Evolutionary conservation across 2,329 filamentous ascomycete genomes (phyloP).

Genomic region (Mycosphaerelloides madeirae): DNA sequence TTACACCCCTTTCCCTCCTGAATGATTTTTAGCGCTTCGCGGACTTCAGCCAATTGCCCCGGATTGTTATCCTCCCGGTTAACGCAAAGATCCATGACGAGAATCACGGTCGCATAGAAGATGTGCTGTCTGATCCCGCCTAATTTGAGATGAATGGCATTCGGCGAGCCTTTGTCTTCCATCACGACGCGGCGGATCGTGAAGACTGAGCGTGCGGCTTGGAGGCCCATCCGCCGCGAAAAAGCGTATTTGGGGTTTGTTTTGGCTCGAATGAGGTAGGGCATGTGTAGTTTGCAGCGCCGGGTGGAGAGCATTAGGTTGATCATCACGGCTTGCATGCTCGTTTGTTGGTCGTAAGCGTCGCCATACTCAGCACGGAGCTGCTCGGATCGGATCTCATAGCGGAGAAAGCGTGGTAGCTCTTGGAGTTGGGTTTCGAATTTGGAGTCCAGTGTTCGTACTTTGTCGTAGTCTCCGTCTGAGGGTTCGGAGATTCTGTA

Average conservation of each 20-base stretch:
- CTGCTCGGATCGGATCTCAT: conserved; percentile 9
- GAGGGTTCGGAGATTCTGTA: conserved; percentile 20
- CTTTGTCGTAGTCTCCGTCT: conserved; percentile 14
- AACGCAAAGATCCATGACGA: conserved; percentile 28
- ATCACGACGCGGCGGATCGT: conserved; percentile 11
- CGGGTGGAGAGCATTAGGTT: conserved; percentile 21
- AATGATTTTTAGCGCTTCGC: conserved; percentile 22
- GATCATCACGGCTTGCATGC: conserved; percentile 14
- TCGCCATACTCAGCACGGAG: conserved; percentile 11
- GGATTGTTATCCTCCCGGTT: conserved; percentile 15
- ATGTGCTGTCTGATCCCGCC: conserved; percentile 22
- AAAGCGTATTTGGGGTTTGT: conserved; percentile 14
- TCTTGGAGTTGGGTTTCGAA: conserved; percentile 16
- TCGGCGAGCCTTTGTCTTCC: conserved; percentile 1
- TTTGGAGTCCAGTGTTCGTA: conserved; percentile 18
- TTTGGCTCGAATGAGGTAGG: conserved; percentile 24
- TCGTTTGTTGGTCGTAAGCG: conserved; percentile 2
- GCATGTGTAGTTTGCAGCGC: conserved; percentile 27
- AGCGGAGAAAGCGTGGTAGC: conserved; percentile 16
- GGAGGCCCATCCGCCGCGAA: conserved; percentile 20
- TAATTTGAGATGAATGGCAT: conserved; percentile 5
- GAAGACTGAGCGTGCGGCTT: conserved; percentile 19
- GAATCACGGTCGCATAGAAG: conserved; percentile 24
- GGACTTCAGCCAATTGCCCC: conserved; percentile 14
- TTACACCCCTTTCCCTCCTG: conserved; percentile 10